phyloP scores from a whole-genome alignment of 192 early-diverging fungal genomes.

The Phycomyces nitens region DNA sequence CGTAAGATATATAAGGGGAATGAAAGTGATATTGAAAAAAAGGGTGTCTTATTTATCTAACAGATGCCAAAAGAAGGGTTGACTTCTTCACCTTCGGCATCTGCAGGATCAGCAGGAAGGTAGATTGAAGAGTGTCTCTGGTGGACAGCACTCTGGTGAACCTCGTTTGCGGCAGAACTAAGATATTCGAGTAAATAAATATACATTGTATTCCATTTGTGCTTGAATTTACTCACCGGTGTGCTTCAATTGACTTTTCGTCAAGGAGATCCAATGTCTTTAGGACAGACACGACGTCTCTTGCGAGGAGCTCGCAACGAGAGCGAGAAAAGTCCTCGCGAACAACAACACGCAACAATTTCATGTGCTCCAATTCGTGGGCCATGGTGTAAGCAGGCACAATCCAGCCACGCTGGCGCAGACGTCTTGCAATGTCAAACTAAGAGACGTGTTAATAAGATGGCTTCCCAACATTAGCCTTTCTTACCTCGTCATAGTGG shows the following conservation, averaged over 20 bases:
- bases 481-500: constrained; percentile 37
- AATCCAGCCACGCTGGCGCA: constrained; percentile 72
- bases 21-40: no score
- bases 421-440: constrained; percentile 53
- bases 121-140: constrained; percentile 6
- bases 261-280: constrained; percentile 13
- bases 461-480: no score
- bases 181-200: neutral
- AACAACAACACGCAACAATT: constrained; percentile 67
- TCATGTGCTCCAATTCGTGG: constrained; percentile 38
- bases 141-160: constrained; percentile 3
- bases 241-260: constrained; percentile 7
- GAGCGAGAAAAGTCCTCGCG: constrained; percentile 44
- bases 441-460: constrained; percentile 41
- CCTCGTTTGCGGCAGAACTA: neutral
- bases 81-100: neutral
- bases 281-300: constrained; percentile 21
- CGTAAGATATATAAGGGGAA: no score
- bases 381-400: constrained; percentile 76
- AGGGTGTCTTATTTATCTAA: neutral
- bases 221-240: constrained; percentile 9
- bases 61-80: constrained; percentile 8
- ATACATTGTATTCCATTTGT: neutral
- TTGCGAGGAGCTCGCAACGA: constrained; percentile 28
- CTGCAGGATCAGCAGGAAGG: neutral